phyloP scores from a whole-genome alignment of 2,329 filamentous ascomycete species.

The Stagonosporopsis tanaceti region DNA sequence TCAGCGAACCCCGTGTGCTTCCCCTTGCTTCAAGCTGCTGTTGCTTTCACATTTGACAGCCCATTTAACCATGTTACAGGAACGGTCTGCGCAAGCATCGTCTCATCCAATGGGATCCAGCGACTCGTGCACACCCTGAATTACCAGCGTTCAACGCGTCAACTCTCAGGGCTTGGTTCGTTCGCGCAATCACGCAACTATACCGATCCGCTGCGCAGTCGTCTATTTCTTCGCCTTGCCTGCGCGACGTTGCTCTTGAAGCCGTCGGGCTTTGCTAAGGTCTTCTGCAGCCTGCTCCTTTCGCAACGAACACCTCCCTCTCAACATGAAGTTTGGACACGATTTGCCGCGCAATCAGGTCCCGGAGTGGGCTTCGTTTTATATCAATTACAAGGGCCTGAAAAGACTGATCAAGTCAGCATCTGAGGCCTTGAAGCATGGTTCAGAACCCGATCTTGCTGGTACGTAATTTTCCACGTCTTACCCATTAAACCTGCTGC shows the following conservation, averaged over 20 bases:
- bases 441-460: slow-evolving; percentile 84
- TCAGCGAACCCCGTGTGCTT: slow-evolving; percentile 38
- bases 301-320: slow-evolving; percentile 2
- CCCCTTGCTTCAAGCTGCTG: slow-evolving; percentile 38
- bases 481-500: neutral
- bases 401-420: slow-evolving; percentile 95
- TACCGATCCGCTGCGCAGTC: slow-evolving; percentile 17
- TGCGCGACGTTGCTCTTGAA: slow-evolving; percentile 10
- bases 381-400: slow-evolving; percentile 89
- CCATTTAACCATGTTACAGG: slow-evolving; percentile 47
- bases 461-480: slow-evolving; percentile 66
- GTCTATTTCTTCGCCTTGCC: slow-evolving; percentile 20
- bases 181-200: slow-evolving; percentile 18
- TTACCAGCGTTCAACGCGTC: slow-evolving; percentile 30
- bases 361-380: slow-evolving; percentile 83
- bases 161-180: slow-evolving; percentile 29
- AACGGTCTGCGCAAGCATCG: slow-evolving; percentile 30
- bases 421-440: slow-evolving; percentile 69
- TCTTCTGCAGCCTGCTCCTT: neutral
- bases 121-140: slow-evolving; percentile 34
- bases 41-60: slow-evolving; percentile 38
- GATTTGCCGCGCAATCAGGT: slow-evolving; percentile 81
- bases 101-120: slow-evolving; percentile 45
- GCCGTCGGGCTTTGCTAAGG: slow-evolving; percentile 11
- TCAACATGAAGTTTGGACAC: slow-evolving; percentile 59